phyloP scores from a whole-genome alignment of 768 basidiomycete species.

The Leccinum rimulosum region DNA sequence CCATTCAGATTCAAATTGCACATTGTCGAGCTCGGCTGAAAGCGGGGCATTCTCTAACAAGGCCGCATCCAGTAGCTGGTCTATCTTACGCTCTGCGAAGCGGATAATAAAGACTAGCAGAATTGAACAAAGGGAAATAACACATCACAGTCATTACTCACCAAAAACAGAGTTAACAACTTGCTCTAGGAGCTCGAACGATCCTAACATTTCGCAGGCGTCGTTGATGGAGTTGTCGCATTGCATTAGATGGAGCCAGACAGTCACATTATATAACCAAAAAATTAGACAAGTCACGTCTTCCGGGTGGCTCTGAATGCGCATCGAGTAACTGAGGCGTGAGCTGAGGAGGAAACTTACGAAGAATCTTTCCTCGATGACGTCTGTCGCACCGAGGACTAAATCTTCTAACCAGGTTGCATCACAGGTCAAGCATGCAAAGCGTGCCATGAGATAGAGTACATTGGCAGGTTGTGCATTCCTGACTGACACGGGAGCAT shows the following conservation, averaged over 20 bases:
- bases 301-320: slow-evolving; percentile 68
- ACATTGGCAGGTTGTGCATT: slow-evolving; percentile 89
- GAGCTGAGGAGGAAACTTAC: slow-evolving; percentile 48
- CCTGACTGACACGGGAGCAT: slow-evolving; percentile 65
- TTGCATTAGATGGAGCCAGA: slow-evolving; percentile 89
- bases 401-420: slow-evolving; percentile 92
- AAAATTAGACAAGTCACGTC: slow-evolving; percentile 86
- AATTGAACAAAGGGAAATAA: slow-evolving; percentile 2
- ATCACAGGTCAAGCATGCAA: slow-evolving; percentile 90
- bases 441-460: slow-evolving; percentile 86
- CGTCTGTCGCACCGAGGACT: slow-evolving; percentile 85
- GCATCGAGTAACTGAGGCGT: slow-evolving; percentile 10
- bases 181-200: slow-evolving; percentile 86
- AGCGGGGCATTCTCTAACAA: slow-evolving; percentile 80
- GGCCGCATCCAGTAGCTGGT: slow-evolving; percentile 77
- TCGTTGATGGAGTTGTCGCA: slow-evolving; percentile 78
- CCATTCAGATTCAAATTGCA: slow-evolving; percentile 98
- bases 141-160: slow-evolving; percentile 32
- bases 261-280: slow-evolving; percentile 90
- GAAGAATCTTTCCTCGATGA: slow-evolving; percentile 89
- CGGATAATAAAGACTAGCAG: slow-evolving; percentile 88
- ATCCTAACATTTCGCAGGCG: slow-evolving; percentile 79
- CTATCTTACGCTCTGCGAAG: slow-evolving; percentile 85
- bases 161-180: slow-evolving; percentile 94
- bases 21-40: slow-evolving; percentile 72